A percentile compares a stretch with the other conserved stretches of the same genome.
Conservation (phyloP, 805 yeast species). For the Saccharomyces jurei region DNA sequence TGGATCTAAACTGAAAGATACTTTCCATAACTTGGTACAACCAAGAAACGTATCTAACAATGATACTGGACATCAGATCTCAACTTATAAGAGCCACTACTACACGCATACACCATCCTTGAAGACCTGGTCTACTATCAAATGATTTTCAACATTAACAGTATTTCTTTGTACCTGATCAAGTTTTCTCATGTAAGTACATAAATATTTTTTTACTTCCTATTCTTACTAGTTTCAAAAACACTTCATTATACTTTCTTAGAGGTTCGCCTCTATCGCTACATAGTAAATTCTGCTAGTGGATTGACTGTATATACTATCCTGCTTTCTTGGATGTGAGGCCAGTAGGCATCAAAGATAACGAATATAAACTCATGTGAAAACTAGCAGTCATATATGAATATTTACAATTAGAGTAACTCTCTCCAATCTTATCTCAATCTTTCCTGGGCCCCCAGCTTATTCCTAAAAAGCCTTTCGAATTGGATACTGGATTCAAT, state of each 20-base stretch:
- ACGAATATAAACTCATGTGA: not conserved
- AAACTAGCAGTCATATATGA: not conserved
- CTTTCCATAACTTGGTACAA: slow-evolving; percentile 68
- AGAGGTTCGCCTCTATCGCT: not conserved
- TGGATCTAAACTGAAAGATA: slow-evolving; percentile 31
- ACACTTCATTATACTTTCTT: not conserved
- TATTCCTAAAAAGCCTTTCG: slow-evolving; percentile 67
- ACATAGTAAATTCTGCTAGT: not conserved
- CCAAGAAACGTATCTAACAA: slow-evolving; percentile 76
- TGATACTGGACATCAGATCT: slow-evolving; percentile 58
- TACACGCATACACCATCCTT: slow-evolving; percentile 46
- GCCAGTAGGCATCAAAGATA: not conserved
- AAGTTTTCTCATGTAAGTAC: not conserved
- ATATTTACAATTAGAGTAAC: slow-evolving; percentile 6
- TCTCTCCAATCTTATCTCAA: not conserved
- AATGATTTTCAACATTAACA: slow-evolving; percentile 2
- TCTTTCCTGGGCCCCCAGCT: slow-evolving; percentile 79
- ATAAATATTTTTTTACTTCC: not conserved
- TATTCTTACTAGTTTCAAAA: not conserved
- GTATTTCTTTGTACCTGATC: not conserved
- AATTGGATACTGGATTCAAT: slow-evolving; percentile 37
- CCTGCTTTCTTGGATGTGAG: not conserved
- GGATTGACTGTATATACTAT: not conserved
- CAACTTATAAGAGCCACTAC: slow-evolving; percentile 30
- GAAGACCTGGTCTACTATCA: slow-evolving; percentile 46